Conservation (phyloP, 2,329 filamentous ascomycete genomes). For the Penicillium capsulatum region DNA sequence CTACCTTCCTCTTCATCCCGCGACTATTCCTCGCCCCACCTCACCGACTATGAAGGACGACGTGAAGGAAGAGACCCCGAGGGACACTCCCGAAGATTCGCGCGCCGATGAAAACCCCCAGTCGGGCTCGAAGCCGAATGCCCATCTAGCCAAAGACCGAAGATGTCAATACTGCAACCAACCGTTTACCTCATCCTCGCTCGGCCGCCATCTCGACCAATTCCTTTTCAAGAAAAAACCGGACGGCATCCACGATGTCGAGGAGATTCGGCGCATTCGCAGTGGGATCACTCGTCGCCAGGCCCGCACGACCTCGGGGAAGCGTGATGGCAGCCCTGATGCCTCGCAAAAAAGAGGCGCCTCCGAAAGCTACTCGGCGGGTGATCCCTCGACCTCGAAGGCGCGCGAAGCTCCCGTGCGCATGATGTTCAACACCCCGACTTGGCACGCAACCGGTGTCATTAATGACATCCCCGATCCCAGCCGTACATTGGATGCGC, state of each 20-base stretch:
- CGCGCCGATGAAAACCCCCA: conserved; percentile 32
- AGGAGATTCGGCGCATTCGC: conserved; percentile 78
- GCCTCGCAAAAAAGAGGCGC: conserved; percentile 48
- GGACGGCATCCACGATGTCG: conserved; percentile 85
- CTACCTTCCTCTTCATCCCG: background rate
- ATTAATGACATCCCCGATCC: conserved; percentile 67
- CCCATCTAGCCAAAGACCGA: conserved; percentile 70
- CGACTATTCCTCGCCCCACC: background rate
- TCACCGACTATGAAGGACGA: conserved; percentile 14
- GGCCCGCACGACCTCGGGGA: conserved; percentile 61
- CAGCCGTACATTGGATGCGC: conserved; percentile 42
- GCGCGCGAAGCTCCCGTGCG: conserved; percentile 36
- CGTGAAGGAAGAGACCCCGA: conserved; percentile 10
- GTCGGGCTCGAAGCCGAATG: conserved; percentile 27
- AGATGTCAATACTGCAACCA: conserved; percentile 84
- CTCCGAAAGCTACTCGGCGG: conserved; percentile 29
- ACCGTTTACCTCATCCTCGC: conserved; percentile 85
- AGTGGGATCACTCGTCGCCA: conserved; percentile 84
- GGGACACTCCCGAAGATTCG: conserved; percentile 39
- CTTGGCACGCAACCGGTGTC: conserved; percentile 73
- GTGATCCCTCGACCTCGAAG: conserved; percentile 34
- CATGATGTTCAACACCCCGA: conserved; percentile 57
- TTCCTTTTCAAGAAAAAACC: conserved; percentile 94
- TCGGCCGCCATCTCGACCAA: conserved; percentile 88
- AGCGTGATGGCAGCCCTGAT: conserved; percentile 57